Conservation (phyloP, 2,329 filamentous ascomycete species). For the Fusarium tjaetaba region DNA sequence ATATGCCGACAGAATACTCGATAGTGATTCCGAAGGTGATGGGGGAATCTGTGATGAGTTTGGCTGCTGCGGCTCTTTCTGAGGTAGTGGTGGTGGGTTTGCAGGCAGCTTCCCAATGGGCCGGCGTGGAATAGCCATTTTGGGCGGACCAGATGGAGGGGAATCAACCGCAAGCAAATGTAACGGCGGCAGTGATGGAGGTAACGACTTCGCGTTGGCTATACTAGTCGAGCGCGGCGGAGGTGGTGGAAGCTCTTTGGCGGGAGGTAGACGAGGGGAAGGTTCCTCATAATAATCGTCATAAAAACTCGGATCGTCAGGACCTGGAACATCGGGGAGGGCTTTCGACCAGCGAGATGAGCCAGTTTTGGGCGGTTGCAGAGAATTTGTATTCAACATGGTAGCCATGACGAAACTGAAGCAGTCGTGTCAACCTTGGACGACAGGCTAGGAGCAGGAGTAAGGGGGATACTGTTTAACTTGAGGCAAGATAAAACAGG, state of each 20-base stretch:
- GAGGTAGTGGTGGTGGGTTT: conserved; percentile 24
- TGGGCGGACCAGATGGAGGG: conserved; percentile 35
- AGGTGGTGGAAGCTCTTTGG: conserved; percentile 40
- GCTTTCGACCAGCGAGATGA: conserved; percentile 69
- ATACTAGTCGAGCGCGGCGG: conserved; percentile 41
- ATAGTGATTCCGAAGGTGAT: conserved; percentile 61
- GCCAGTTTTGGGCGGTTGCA: conserved; percentile 50
- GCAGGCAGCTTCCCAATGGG: conserved; percentile 38
- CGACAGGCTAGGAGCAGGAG: conserved; percentile 11
- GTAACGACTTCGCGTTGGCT: conserved; percentile 37
- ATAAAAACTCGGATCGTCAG: conserved; percentile 37
- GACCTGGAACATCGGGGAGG: conserved; percentile 60
- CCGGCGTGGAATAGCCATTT: conserved; percentile 41
- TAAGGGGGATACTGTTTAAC: conserved; percentile 27
- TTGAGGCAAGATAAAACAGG: conserved; percentile 39
- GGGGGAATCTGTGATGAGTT: conserved; percentile 35
- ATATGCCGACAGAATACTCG: conserved; percentile 66
- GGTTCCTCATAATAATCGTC: conserved; percentile 31
- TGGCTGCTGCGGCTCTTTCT: conserved; percentile 27
- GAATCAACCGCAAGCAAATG: conserved; percentile 36
- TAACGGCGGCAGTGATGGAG: conserved; percentile 39
- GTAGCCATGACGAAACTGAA: conserved; percentile 35
- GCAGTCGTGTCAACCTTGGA: conserved; percentile 24
- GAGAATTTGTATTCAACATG: conserved; percentile 38
- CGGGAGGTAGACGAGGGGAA: conserved; percentile 31